A percentile compares a stretch with the other conserved stretches of the same genome.
Conservation (phyloP, 495 filamentous ascomycete genomes). For the Lasiosphaeria miniovina region DNA sequence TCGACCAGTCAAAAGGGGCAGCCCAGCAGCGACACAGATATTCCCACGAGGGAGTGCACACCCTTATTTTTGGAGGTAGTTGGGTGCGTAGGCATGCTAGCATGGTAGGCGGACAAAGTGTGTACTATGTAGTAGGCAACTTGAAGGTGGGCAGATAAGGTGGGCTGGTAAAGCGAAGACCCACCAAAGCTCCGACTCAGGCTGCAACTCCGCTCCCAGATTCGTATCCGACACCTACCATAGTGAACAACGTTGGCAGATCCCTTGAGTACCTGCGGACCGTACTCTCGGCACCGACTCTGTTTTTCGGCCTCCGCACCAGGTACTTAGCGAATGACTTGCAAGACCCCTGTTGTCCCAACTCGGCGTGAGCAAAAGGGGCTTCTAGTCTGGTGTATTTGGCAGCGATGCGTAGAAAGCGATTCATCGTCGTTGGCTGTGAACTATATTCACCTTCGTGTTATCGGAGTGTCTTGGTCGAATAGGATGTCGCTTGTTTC, state of each 20-base stretch:
- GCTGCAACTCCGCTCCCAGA: no score
- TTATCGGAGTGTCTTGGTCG: slow-evolving; percentile 13
- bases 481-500: slow-evolving; percentile 16
- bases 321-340: slow-evolving; percentile 8
- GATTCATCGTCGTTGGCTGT: slow-evolving; percentile 14
- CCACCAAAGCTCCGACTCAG: no score
- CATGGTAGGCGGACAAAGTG: no score
- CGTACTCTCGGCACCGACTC: slow-evolving; percentile 14
- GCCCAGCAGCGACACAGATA: no score
- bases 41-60: no score
- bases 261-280: slow-evolving; percentile 11
- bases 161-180: no score
- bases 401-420: slow-evolving; percentile 13
- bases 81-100: no score
- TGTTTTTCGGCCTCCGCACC: slow-evolving; percentile 13
- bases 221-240: no score
- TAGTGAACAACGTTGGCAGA: slow-evolving; percentile 6
- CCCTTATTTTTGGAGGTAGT: no score
- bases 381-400: slow-evolving; percentile 13
- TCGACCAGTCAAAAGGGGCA: no score
- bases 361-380: slow-evolving; percentile 4
- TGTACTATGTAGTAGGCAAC: no score
- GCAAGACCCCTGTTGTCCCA: slow-evolving; percentile 5
- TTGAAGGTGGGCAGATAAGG: no score
- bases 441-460: slow-evolving; percentile 15